Conservation (phyloP, 352 stramenopile genomes). For the Globisporangium alternatum region DNA sequence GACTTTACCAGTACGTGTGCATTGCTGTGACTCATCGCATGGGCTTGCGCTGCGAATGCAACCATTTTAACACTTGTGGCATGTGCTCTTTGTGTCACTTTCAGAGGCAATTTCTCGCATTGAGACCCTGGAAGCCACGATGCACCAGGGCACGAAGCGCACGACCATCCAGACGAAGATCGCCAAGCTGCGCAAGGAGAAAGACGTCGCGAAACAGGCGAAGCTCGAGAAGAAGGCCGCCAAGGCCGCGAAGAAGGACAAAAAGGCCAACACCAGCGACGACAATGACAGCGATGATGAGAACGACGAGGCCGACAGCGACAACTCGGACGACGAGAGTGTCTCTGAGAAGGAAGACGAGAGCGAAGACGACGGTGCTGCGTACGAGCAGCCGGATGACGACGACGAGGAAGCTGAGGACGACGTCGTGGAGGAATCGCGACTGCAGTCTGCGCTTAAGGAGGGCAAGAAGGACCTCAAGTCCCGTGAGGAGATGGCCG, state of each 20-base stretch:
- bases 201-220: constrained; percentile 49
- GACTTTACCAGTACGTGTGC: constrained; percentile 71
- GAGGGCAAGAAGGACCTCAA: constrained; percentile 49
- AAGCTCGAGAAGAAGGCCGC: constrained; percentile 53
- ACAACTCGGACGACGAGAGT: constrained; percentile 31
- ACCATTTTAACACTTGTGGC: not conserved
- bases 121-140: constrained; percentile 64
- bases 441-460: constrained; percentile 63
- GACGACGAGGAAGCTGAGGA: constrained; percentile 54
- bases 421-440: constrained; percentile 74
- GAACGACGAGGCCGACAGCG: constrained; percentile 17
- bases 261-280: constrained; percentile 17
- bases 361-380: constrained; percentile 22
- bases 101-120: constrained; percentile 81
- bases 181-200: constrained; percentile 77
- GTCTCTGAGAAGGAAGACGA: constrained; percentile 12
- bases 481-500: constrained; percentile 56
- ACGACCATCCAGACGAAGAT: constrained; percentile 88
- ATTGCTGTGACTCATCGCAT: no score
- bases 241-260: constrained; percentile 36
- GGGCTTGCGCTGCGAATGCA: not conserved
- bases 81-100: constrained; percentile 1
- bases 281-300: constrained; percentile 17
- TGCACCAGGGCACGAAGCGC: constrained; percentile 58
- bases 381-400: constrained; percentile 33